A percentile compares a stretch with the other conserved stretches of the same genome.
Evolutionary conservation across 768 basidiomycete species (phyloP).

Genomic region (Podaxis sp.): DNA sequence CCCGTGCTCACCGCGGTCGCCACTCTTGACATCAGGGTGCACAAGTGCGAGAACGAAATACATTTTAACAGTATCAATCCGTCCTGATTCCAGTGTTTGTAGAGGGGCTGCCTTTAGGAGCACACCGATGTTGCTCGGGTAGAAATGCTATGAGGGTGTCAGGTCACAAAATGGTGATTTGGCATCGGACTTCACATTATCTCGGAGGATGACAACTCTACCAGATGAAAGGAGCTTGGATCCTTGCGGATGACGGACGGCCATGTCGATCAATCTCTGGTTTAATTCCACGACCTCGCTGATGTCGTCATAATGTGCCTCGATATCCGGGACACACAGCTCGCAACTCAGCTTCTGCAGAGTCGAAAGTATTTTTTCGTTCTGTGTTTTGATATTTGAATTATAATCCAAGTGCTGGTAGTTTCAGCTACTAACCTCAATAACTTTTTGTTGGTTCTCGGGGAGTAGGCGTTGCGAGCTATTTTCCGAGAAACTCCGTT

Average conservation of each 20-base stretch:
- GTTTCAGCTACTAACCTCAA: slow-evolving; percentile 53
- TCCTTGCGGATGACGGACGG: slow-evolving; percentile 58
- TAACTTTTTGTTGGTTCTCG: slow-evolving; percentile 87
- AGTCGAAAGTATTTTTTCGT: slow-evolving; percentile 63
- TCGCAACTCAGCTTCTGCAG: slow-evolving; percentile 68
- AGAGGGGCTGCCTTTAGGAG: slow-evolving; percentile 63
- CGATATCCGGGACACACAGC: slow-evolving; percentile 70
- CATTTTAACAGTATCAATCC: slow-evolving; percentile 46
- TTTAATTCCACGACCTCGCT: slow-evolving; percentile 61
- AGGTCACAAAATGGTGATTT: not conserved
- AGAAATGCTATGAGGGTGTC: slow-evolving; percentile 61
- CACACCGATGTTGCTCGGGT: slow-evolving; percentile 64
- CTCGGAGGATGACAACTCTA: slow-evolving; percentile 79
- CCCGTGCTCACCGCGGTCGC: slow-evolving; percentile 44
- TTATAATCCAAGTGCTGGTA: slow-evolving; percentile 3
- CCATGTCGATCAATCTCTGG: slow-evolving; percentile 58
- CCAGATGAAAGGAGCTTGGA: slow-evolving; percentile 68
- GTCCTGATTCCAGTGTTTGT: slow-evolving; percentile 40
- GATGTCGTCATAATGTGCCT: slow-evolving; percentile 71
- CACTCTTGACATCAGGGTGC: slow-evolving; percentile 54
- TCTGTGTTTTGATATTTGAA: slow-evolving; percentile 38
- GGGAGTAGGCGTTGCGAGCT: slow-evolving; percentile 89
- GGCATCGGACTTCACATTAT: slow-evolving; percentile 55
- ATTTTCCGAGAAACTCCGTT: slow-evolving; percentile 98
- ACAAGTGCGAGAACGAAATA: slow-evolving; percentile 78